Evolutionary conservation across 2,329 filamentous ascomycete genomes (phyloP), one percentile per base, ranked within the genome.

Genomic region (Blastomyces gilchristii): DNA sequence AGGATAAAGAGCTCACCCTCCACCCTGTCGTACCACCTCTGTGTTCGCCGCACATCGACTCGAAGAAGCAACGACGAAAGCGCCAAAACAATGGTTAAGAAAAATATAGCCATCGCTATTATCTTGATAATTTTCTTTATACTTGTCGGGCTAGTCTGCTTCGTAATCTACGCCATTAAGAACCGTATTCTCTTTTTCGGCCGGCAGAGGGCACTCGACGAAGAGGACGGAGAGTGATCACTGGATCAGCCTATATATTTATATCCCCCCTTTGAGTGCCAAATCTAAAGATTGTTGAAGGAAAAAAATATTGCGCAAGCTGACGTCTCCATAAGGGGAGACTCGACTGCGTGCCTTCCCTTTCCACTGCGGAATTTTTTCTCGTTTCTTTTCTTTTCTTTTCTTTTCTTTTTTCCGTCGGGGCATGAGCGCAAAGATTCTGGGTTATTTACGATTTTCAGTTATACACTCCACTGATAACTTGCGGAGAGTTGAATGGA

Each of bases 61-160:
- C n/a, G 4, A 25, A 41, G 11, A 59, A 59, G 34, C 8, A n/a
- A 37, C 25, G 9, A 56, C 53, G 41, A 43, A 41, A 41, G 25
- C 25, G 12, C 22, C 53, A 39, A 57, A 65, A 74, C 68, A 61
- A 79, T 78, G 73, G 72, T 78, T 25, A 69, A 79, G 66, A 71
- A 73, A 64, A 81, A 81, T 70, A 73, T 79, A 68, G 72, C 77
- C 67, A 78, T 81, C 65, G 79, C 79, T 16, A 75, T 81, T 63
- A 81, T 81, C 68, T 75, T 81, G 66, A 79, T 81, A 67, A 65
- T 79, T 54, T 72, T 81, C 62, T 81, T 81, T 68, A 64, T 81
- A 60, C 64, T 81, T 57, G 75, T 81, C 49, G 76, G 76, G 25
- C 64, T 77, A 34, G 74, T 76, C 50, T 77, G 75, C 4, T 74